A percentile compares a stretch with the other conserved stretches of the same genome.
These are phyloP conservation scores for Solioccasus polychromus DNA, from an alignment of 768 basidiomycete species.

Conservation along the genomic window DNA sequence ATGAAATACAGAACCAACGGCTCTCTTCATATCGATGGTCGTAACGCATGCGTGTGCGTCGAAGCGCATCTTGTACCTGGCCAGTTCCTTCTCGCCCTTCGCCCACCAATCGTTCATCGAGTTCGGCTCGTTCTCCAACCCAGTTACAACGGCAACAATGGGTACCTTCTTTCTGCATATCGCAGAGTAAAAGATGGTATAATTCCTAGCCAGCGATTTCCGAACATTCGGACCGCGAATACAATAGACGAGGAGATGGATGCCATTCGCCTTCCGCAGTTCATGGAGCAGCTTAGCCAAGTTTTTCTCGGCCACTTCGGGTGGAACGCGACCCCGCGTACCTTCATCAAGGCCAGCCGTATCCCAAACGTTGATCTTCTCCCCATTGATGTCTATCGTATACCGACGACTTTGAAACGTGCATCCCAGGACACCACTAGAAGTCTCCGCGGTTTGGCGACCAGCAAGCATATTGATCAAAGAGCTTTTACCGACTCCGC, in stretches of 20 bases:
- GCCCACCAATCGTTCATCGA: constrained; percentile 40
- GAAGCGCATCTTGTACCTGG: constrained; percentile 35
- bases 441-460: constrained; percentile 27
- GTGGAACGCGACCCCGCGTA: constrained; percentile 22
- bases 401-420: constrained; percentile 34
- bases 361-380: constrained; percentile 29
- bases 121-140: constrained; percentile 30
- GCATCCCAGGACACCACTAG: constrained; percentile 32
- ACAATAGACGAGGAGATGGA: constrained; percentile 33
- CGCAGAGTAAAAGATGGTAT: constrained; percentile 29
- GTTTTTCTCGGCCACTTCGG: constrained; percentile 25
- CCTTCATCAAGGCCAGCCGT: constrained; percentile 32
- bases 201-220: constrained; percentile 28
- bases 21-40: constrained; percentile 24
- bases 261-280: constrained; percentile 27
- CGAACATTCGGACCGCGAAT: constrained; percentile 29
- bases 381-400: constrained; percentile 13
- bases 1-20: constrained; percentile 14
- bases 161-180: constrained; percentile 31
- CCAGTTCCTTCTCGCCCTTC: constrained; percentile 31
- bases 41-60: constrained; percentile 42
- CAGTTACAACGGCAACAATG: constrained; percentile 32
- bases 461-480: constrained; percentile 41
- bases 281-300: constrained; percentile 30
- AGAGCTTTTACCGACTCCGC: constrained; percentile 43